Conservation (phyloP, 164 flowering plant species). For the Vitis rupestris region DNA sequence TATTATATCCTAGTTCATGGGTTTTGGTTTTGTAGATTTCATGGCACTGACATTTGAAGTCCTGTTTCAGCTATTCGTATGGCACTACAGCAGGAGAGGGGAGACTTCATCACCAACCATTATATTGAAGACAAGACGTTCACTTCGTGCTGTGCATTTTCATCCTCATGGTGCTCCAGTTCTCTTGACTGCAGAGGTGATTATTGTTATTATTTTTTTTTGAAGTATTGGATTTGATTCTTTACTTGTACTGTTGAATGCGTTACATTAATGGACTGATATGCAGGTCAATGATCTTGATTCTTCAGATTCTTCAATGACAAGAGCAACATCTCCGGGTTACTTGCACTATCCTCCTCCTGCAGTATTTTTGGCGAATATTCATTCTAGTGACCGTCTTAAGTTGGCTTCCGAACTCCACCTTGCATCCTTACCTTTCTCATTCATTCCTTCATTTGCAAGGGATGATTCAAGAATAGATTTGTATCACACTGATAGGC, state of each 20-base stretch:
- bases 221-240: conserved; percentile 8
- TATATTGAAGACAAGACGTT: conserved; percentile 80
- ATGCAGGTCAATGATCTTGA: conserved; percentile 90
- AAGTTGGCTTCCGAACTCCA: conserved; percentile 43
- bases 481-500: conserved; percentile 33
- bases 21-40: not conserved
- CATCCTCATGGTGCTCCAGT: conserved; percentile 92
- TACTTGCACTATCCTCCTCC: conserved; percentile 87
- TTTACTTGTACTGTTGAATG: not conserved
- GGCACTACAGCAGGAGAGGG: conserved; percentile 79
- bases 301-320: conserved; percentile 80
- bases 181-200: conserved; percentile 91
- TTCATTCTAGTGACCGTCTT: conserved; percentile 43
- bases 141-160: conserved; percentile 98
- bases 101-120: conserved; percentile 62
- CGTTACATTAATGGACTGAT: conserved; percentile 12
- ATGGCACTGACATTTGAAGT: not conserved
- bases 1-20: not conserved
- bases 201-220: too few relatives aligned
- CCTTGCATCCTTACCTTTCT: conserved; percentile 54
- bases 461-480: conserved; percentile 44
- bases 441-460: conserved; percentile 59
- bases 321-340: conserved; percentile 77
- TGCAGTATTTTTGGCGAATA: conserved; percentile 67
- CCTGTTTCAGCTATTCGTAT: conserved; percentile 64